These are phyloP conservation scores for Mycocentrospora acerina DNA, from an alignment of 2,329 filamentous ascomycete genomes.

Conservation along the genomic window DNA sequence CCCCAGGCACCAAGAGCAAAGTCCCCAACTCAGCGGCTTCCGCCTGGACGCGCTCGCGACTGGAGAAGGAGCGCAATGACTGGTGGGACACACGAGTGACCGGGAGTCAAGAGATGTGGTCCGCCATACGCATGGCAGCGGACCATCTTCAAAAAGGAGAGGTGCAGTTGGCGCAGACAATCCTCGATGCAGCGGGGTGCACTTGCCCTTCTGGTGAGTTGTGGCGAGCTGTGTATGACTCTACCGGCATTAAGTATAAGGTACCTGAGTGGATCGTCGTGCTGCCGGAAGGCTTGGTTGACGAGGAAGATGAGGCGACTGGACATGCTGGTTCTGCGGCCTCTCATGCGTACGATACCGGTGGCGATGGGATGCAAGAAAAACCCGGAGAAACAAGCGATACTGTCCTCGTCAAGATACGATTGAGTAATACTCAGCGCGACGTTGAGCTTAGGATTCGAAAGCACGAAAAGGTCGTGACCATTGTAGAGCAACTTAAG, in stretches of 20 bases:
- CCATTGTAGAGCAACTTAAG: conserved; percentile 63
- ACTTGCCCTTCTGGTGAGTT: conserved; percentile 48
- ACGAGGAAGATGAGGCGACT: conserved; percentile 23
- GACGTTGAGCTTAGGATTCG: conserved; percentile 42
- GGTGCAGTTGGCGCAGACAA: conserved; percentile 65
- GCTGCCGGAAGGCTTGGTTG: conserved; percentile 45
- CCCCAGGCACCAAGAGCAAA: conserved; percentile 18
- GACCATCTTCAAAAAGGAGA: conserved; percentile 63
- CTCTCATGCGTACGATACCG: conserved; percentile 8
- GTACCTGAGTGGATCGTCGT: conserved; percentile 49
- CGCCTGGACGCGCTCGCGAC: conserved; percentile 58
- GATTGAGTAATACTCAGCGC: conserved; percentile 41
- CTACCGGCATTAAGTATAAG: conserved; percentile 46
- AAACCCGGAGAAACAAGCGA: conserved; percentile 25
- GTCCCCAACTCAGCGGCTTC: conserved; percentile 20
- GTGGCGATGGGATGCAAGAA: conserved; percentile 25
- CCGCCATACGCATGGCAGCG: conserved; percentile 67
- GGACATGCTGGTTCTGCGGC: conserved; percentile 4
- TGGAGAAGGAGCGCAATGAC: conserved; percentile 72
- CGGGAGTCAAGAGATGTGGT: conserved; percentile 78
- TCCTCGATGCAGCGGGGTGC: conserved; percentile 72
- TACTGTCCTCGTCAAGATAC: conserved; percentile 34
- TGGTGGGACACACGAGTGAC: conserved; percentile 92
- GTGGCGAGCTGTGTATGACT: conserved; percentile 48
- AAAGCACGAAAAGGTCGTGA: conserved; percentile 59